These are phyloP conservation scores for Lenwebbia sp. DNA, from an alignment of 345 rosid species.

Conservation along the genomic window DNA sequence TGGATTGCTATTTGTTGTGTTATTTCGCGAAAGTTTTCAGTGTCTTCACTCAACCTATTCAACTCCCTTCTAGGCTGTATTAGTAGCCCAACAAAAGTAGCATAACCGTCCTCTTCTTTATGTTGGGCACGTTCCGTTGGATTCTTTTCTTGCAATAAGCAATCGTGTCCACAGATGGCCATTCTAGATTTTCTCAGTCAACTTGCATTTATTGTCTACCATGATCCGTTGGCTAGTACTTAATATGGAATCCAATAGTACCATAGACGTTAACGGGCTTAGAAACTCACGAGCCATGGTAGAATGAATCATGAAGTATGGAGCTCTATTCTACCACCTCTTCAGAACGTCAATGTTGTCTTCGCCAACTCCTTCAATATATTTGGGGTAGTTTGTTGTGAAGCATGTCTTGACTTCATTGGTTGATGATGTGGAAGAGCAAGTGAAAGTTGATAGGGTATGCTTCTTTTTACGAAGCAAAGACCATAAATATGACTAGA, in stretches of 20 bases:
- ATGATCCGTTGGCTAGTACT: background rate
- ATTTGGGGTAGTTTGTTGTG: background rate
- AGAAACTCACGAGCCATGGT: background rate
- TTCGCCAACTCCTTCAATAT: background rate
- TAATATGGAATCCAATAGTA: background rate
- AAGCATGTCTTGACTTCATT: background rate
- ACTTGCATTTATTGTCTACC: background rate
- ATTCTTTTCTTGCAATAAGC: background rate
- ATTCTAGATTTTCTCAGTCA: background rate
- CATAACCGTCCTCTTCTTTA: background rate
- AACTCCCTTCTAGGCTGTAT: too few species aligned
- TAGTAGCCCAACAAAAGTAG: background rate
- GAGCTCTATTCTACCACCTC: background rate
- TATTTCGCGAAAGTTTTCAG: too few species aligned
- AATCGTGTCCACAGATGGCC: background rate
- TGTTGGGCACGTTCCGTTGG: background rate
- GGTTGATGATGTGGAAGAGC: background rate
- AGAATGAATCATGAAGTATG: background rate
- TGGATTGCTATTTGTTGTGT: background rate
- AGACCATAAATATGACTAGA: background rate
- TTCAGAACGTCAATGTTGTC: background rate
- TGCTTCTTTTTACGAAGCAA: background rate
- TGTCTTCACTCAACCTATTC: too few species aligned
- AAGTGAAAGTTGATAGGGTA: background rate
- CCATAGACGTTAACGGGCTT: background rate